Percentiles rank a stretch among this genome's conserved stretches.
Evolutionary conservation across 2,329 filamentous ascomycete genomes (phyloP).

Genomic region (Amylocarpus encephaloides): DNA sequence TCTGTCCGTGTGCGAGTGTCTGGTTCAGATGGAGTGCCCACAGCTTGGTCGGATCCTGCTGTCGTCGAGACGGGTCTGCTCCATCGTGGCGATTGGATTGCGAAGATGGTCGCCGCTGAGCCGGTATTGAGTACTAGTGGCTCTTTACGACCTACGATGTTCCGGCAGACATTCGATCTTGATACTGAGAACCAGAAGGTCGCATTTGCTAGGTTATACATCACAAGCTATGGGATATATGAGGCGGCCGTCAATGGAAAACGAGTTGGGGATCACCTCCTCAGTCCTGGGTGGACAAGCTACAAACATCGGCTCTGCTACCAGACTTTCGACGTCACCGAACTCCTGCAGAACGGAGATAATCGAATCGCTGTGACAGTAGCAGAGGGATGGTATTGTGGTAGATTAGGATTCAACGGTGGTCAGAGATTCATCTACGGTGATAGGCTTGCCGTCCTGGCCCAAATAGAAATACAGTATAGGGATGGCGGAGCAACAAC

Average conservation of each 20-base stretch:
- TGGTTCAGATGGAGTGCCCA: slow-evolving; percentile 17
- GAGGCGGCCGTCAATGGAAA: slow-evolving; percentile 33
- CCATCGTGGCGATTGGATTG: slow-evolving; percentile 29
- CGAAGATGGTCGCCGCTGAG: slow-evolving; percentile 24
- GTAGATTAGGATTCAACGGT: slow-evolving; percentile 33
- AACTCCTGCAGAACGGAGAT: slow-evolving; percentile 31
- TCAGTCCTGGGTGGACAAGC: slow-evolving; percentile 38
- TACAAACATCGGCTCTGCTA: slow-evolving; percentile 47
- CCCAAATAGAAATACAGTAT: slow-evolving; percentile 35
- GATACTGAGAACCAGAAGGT: slow-evolving; percentile 9
- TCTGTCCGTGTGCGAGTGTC: slow-evolving; percentile 27
- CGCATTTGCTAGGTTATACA: slow-evolving; percentile 30
- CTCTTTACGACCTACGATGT: slow-evolving; percentile 30
- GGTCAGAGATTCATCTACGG: slow-evolving; percentile 35
- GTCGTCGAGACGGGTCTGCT: slow-evolving; percentile 33
- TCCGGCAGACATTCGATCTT: slow-evolving; percentile 31
- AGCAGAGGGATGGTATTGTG: slow-evolving; percentile 45
- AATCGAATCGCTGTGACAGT: slow-evolving; percentile 40
- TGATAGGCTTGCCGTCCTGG: slow-evolving; percentile 35
- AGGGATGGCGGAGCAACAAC: slow-evolving; percentile 28
- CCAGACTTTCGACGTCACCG: slow-evolving; percentile 45
- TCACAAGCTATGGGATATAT: slow-evolving; percentile 34
- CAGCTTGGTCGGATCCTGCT: slow-evolving; percentile 29
- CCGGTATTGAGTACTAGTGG: not conserved
- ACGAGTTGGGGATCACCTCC: slow-evolving; percentile 26